Percentiles rank a stretch among this genome's conserved stretches.
Conservation (phyloP, 2,329 filamentous ascomycete species). For the Cordyceps tenuipes region DNA sequence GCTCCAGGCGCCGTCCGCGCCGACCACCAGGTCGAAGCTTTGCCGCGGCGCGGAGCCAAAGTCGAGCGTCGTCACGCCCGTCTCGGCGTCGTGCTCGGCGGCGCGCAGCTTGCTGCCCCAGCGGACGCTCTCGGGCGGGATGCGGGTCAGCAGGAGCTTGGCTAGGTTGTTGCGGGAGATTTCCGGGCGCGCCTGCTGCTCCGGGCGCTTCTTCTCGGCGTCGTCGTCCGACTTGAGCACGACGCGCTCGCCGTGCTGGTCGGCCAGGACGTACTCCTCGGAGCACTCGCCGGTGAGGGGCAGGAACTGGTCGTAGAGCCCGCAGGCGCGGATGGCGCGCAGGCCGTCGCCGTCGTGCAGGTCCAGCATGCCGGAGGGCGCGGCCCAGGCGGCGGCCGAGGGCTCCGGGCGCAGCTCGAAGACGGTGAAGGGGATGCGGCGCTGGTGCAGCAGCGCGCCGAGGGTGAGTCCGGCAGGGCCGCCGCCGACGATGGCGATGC, state of each 20-base stretch:
- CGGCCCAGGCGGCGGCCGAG: slow-evolving; percentile 17
- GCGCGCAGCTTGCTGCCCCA: slow-evolving; percentile 24
- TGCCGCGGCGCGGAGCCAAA: slow-evolving; percentile 15
- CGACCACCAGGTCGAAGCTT: slow-evolving; percentile 30
- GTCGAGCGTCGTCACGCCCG: slow-evolving; percentile 16
- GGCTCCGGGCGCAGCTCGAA: slow-evolving; percentile 27
- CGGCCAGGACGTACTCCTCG: slow-evolving; percentile 29
- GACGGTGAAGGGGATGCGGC: slow-evolving; percentile 26
- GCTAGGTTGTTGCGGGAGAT: slow-evolving; percentile 30
- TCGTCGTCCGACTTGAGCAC: slow-evolving; percentile 17
- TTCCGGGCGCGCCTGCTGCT: slow-evolving; percentile 24
- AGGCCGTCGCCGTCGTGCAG: slow-evolving; percentile 39
- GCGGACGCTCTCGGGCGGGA: slow-evolving; percentile 25
- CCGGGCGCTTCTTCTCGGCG: neutral
- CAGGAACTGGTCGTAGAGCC: slow-evolving; percentile 58
- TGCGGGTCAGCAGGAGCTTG: slow-evolving; percentile 24
- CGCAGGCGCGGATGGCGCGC: slow-evolving; percentile 35
- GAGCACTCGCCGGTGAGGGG: slow-evolving; percentile 45
- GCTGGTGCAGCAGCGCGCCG: slow-evolving; percentile 35
- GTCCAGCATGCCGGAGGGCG: slow-evolving; percentile 37
- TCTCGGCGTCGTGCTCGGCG: slow-evolving; percentile 4
- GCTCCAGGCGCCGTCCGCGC: slow-evolving; percentile 34
- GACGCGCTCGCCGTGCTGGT: slow-evolving; percentile 19
- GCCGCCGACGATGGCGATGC: slow-evolving; percentile 38
- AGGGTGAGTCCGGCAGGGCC: slow-evolving; percentile 41